Conservation (phyloP, 352 stramenopile genomes). For the Phytophthora sp. region DNA sequence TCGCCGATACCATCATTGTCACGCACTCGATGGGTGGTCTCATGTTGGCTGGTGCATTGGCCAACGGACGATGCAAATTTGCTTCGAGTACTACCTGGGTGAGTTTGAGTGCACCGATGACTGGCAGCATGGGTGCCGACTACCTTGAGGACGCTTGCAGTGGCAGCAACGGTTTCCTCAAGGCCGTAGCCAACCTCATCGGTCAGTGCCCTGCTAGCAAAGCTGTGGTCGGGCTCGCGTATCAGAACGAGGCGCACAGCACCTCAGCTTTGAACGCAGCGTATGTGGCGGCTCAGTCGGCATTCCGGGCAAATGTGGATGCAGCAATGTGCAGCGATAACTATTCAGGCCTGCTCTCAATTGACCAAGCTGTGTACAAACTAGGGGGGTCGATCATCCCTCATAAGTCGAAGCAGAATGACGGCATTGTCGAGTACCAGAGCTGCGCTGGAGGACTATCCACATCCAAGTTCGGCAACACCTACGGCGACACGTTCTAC, state of each 20-base stretch:
- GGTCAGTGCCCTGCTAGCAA: conserved; percentile 40
- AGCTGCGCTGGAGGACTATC: conserved; percentile 44
- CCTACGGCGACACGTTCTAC: conserved; percentile 45
- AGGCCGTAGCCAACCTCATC: conserved; percentile 39
- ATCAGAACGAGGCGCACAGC: conserved; percentile 34
- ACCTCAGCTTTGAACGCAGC: conserved; percentile 25
- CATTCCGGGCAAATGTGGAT: conserved; percentile 36
- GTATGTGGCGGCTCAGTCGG: conserved; percentile 35
- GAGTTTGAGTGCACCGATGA: conserved; percentile 43
- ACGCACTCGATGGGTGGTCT: conserved; percentile 52
- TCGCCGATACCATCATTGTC: conserved; percentile 44
- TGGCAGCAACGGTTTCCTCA: conserved; percentile 30
- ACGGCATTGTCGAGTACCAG: conserved; percentile 50
- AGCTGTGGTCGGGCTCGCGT: conserved; percentile 26
- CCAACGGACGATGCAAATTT: conserved; percentile 45
- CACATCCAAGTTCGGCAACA: conserved; percentile 39
- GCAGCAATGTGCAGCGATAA: conserved; percentile 45
- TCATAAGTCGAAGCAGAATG: conserved; percentile 42
- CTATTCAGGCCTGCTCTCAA: conserved; percentile 45
- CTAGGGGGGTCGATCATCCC: conserved; percentile 33
- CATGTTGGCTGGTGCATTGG: conserved; percentile 39
- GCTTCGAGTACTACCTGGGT: conserved; percentile 42
- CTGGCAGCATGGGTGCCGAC: conserved; percentile 48
- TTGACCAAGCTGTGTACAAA: conserved; percentile 27
- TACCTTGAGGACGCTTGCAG: conserved; percentile 41